Percentiles rank a stretch among this genome's conserved stretches.
These are phyloP conservation scores for Omphalotus olearius DNA, from an alignment of 1,284 basidiomycete species.

Conservation along the genomic window DNA sequence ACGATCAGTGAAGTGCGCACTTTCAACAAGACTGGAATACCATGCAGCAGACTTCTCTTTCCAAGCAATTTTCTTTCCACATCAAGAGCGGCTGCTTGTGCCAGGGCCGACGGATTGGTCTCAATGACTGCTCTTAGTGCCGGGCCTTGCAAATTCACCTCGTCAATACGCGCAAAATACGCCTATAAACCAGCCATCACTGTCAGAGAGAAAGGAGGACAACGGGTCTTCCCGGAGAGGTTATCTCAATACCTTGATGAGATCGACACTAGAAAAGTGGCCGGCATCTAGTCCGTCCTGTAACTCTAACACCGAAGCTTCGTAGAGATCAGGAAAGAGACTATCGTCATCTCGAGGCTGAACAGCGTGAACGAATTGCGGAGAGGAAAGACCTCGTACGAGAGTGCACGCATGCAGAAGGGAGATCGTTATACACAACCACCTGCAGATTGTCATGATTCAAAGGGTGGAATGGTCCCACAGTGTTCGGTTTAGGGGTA, in stretches of 20 bases:
- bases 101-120: slow-evolving; percentile 54
- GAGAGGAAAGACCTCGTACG: no score
- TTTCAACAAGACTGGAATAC: slow-evolving; percentile 69
- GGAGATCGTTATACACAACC: no score
- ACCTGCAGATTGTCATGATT: no score
- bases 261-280: slow-evolving; percentile 58
- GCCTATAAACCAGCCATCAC: slow-evolving; percentile 32
- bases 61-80: slow-evolving; percentile 43
- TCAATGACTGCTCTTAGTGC: slow-evolving; percentile 60
- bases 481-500: no score
- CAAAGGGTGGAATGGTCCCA: no score
- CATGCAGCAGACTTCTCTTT: slow-evolving; percentile 55
- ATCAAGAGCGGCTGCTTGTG: slow-evolving; percentile 52
- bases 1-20: slow-evolving; percentile 23
- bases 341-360: no score
- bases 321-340: slow-evolving; percentile 54
- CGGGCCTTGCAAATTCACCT: slow-evolving; percentile 66
- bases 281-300: slow-evolving; percentile 48
- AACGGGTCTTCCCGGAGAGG: not conserved
- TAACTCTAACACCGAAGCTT: slow-evolving; percentile 55
- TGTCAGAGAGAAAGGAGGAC: not conserved
- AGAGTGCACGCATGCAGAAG: no score
- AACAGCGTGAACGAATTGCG: no score
- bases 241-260: slow-evolving; percentile 44
- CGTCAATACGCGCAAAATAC: slow-evolving; percentile 66